Conservation (phyloP, 352 stramenopile species). For the Pythium vanterpoolii region DNA sequence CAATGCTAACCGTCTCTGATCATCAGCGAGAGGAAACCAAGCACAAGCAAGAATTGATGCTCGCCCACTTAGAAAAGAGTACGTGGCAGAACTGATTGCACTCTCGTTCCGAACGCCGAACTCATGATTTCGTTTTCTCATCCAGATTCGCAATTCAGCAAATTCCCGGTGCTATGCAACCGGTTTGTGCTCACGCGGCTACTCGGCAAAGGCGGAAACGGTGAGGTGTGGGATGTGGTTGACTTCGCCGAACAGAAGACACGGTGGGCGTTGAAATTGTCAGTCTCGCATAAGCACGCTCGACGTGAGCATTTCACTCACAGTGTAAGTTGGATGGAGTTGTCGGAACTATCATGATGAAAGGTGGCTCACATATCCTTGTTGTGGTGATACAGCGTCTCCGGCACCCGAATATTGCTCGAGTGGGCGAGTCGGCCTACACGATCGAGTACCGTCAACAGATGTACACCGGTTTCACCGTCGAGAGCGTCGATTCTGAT, state of each 20-base stretch:
- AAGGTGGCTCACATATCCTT: not conserved
- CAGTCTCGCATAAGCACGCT: conserved; percentile 64
- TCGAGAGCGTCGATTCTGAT: conserved; percentile 66
- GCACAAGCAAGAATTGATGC: conserved; percentile 76
- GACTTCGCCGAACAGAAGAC: conserved; percentile 68
- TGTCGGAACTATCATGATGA: not conserved
- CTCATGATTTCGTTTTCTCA: not conserved
- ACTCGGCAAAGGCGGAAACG: conserved; percentile 71
- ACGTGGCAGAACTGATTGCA: not conserved
- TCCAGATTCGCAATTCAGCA: conserved; percentile 63
- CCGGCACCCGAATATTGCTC: conserved; percentile 65
- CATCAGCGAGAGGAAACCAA: conserved; percentile 60
- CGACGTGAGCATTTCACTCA: conserved; percentile 69
- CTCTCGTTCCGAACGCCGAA: not conserved
- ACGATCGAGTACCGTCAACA: conserved; percentile 67
- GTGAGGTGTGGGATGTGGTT: conserved; percentile 79
- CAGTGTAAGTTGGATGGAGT: conserved; percentile 37
- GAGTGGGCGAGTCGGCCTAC: conserved; percentile 53
- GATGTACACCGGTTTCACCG: conserved; percentile 73
- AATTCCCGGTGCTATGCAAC: conserved; percentile 69
- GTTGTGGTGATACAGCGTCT: conserved; percentile 38
- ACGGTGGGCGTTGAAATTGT: conserved; percentile 65
- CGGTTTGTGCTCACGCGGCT: conserved; percentile 62
- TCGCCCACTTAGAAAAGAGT: conserved; percentile 69
- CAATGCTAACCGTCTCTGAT: not conserved